A percentile compares a stretch with the other conserved stretches of the same genome.
These are phyloP conservation scores for Xylaria palmicola DNA, from an alignment of 495 filamentous ascomycete genomes.

Conservation along the genomic window DNA sequence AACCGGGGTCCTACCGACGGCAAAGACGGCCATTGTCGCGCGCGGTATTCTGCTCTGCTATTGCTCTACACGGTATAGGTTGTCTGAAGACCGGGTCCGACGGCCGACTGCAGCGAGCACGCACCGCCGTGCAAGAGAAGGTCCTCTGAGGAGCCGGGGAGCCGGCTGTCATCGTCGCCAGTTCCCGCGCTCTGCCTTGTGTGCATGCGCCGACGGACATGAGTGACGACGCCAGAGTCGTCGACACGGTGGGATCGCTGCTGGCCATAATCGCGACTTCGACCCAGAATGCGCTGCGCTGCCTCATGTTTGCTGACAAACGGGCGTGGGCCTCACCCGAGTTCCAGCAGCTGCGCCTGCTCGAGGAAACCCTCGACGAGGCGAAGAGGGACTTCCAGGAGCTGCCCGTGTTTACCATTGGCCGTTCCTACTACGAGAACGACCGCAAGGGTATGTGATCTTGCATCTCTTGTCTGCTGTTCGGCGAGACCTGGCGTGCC, in stretches of 20 bases:
- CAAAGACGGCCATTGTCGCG: too few species aligned
- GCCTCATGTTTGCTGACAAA: slow-evolving; percentile 51
- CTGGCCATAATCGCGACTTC: slow-evolving; percentile 48
- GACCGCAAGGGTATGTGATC: slow-evolving; percentile 42
- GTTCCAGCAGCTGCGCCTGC: slow-evolving; percentile 46
- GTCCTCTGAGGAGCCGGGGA: not conserved
- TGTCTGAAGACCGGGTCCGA: not conserved
- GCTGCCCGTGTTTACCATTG: slow-evolving; percentile 44
- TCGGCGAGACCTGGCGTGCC: not conserved
- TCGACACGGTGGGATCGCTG: slow-evolving; percentile 44
- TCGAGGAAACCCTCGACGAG: slow-evolving; percentile 49
- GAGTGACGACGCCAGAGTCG: slow-evolving; percentile 31
- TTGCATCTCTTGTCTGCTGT: not conserved
- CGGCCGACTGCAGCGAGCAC: not conserved
- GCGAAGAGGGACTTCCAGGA: slow-evolving; percentile 54
- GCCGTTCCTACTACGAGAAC: slow-evolving; percentile 48
- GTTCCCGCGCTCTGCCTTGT: not conserved
- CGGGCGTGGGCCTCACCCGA: slow-evolving; percentile 49
- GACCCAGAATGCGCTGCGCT: slow-evolving; percentile 43
- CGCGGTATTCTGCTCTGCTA: too few species aligned
- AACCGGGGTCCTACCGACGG: too few species aligned
- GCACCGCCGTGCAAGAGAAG: not conserved
- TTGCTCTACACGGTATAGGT: not conserved
- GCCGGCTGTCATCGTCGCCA: slow-evolving; percentile 3
- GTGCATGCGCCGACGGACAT: slow-evolving; percentile 27